These are phyloP conservation scores for Hypsizygus marmoreus DNA, from an alignment of 768 basidiomycete species.

Conservation along the genomic window DNA sequence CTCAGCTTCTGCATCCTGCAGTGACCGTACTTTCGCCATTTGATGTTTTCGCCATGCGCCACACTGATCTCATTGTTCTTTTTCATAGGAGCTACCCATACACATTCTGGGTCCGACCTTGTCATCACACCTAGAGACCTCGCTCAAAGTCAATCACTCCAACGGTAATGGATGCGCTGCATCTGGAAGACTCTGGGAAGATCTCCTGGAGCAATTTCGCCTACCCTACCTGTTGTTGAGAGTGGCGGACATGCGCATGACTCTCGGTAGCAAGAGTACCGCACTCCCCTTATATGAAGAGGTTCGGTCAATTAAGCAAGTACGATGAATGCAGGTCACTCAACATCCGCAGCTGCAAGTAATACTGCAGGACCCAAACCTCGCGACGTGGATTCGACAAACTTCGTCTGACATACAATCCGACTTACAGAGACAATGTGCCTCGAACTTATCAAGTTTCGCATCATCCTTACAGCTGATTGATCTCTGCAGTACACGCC, in stretches of 20 bases:
- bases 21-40: too few relatives aligned
- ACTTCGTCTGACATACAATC: too few relatives aligned
- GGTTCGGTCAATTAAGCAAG: conserved; percentile 8
- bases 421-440: too few relatives aligned
- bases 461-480: too few relatives aligned
- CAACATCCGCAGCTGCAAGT: too few relatives aligned
- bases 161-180: conserved; percentile 7
- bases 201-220: conserved; percentile 12
- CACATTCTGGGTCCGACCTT: background rate
- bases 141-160: conserved; percentile 6
- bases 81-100: conserved; percentile 1
- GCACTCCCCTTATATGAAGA: conserved; percentile 16
- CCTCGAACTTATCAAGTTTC: too few relatives aligned
- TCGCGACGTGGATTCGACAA: too few relatives aligned
- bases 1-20: too few relatives aligned
- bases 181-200: conserved; percentile 16
- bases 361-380: too few relatives aligned
- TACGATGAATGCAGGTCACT: background rate
- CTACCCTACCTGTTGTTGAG: conserved; percentile 16
- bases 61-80: too few relatives aligned
- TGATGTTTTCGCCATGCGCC: too few relatives aligned
- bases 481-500: background rate
- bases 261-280: conserved; percentile 14
- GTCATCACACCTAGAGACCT: background rate
- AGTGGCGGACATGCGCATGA: conserved; percentile 19